Percentiles rank a stretch among this genome's conserved stretches.
These are phyloP conservation scores for Phialophora tarda DNA, from an alignment of 2,329 filamentous ascomycete genomes.

Conservation along the genomic window DNA sequence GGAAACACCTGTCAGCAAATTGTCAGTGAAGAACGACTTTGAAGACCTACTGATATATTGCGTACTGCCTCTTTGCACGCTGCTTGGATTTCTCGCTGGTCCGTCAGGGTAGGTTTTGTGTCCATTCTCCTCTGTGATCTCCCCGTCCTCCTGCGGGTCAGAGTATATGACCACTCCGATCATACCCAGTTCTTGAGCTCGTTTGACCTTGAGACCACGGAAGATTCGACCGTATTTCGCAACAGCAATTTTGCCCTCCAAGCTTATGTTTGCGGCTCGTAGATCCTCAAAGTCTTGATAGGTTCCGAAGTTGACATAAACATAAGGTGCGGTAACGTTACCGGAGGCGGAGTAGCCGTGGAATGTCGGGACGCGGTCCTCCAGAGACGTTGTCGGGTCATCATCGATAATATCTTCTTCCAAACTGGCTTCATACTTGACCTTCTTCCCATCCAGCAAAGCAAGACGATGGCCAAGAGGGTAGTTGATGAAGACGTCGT, in stretches of 20 bases:
- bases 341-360: conserved; percentile 93
- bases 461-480: conserved; percentile 73
- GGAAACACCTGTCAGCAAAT: conserved; percentile 35
- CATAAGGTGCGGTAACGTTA: conserved; percentile 85
- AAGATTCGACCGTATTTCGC: conserved; percentile 86
- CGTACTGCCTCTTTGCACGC: conserved; percentile 86
- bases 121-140: conserved; percentile 80
- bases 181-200: conserved; percentile 88
- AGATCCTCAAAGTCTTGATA: conserved; percentile 86
- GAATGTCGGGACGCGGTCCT: conserved; percentile 82
- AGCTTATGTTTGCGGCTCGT: conserved; percentile 71
- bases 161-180: conserved; percentile 82
- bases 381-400: conserved; percentile 75
- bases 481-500: conserved; percentile 80
- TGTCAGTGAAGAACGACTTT: conserved; percentile 15
- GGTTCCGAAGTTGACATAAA: conserved; percentile 91
- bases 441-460: conserved; percentile 62
- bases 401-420: conserved; percentile 84
- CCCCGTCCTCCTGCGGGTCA: conserved; percentile 87
- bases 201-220: conserved; percentile 88
- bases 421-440: conserved; percentile 78
- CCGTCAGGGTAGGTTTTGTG: conserved; percentile 80
- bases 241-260: conserved; percentile 85
- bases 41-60: conserved; percentile 73
- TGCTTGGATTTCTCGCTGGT: conserved; percentile 83